phyloP scores from a whole-genome alignment of 768 basidiomycete species.

The Clitopilus passeckerianus region DNA sequence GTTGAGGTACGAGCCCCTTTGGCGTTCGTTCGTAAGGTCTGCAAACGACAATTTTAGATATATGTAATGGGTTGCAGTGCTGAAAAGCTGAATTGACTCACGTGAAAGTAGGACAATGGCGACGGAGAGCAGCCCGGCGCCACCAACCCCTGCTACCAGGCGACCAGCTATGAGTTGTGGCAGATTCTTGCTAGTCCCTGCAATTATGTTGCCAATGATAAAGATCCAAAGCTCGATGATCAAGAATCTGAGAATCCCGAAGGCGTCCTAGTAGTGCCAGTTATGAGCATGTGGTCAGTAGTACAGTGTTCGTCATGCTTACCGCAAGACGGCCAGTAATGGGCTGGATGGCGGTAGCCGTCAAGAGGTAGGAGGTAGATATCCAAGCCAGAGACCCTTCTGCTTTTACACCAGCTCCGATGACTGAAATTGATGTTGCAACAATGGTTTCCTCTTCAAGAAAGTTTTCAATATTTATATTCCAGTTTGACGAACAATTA shows the following conservation, averaged over 20 bases:
- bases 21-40: slow-evolving; percentile 21
- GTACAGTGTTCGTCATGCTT: not conserved
- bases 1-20: slow-evolving; percentile 21
- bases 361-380: slow-evolving; percentile 18
- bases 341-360: slow-evolving; percentile 18
- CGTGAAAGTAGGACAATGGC: slow-evolving; percentile 17
- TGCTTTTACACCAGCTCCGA: slow-evolving; percentile 17
- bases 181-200: slow-evolving; percentile 16
- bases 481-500: not conserved
- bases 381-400: slow-evolving; percentile 20
- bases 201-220: slow-evolving; percentile 18
- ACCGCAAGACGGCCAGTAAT: slow-evolving; percentile 19
- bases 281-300: not conserved
- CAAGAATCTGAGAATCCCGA: slow-evolving; percentile 17
- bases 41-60: not conserved
- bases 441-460: slow-evolving; percentile 19
- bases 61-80: not conserved
- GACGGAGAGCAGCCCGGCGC: slow-evolving; percentile 18
- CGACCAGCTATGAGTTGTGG: slow-evolving; percentile 19
- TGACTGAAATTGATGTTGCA: slow-evolving; percentile 16
- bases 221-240: slow-evolving; percentile 20
- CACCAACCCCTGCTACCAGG: slow-evolving; percentile 19
- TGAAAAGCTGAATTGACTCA: slow-evolving; percentile 4
- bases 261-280: slow-evolving; percentile 12
- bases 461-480: not conserved